Base-by-base conservation (phyloP, 2,329 filamentous ascomycete genomes). In the Malbranchea zuffiana region DNA sequence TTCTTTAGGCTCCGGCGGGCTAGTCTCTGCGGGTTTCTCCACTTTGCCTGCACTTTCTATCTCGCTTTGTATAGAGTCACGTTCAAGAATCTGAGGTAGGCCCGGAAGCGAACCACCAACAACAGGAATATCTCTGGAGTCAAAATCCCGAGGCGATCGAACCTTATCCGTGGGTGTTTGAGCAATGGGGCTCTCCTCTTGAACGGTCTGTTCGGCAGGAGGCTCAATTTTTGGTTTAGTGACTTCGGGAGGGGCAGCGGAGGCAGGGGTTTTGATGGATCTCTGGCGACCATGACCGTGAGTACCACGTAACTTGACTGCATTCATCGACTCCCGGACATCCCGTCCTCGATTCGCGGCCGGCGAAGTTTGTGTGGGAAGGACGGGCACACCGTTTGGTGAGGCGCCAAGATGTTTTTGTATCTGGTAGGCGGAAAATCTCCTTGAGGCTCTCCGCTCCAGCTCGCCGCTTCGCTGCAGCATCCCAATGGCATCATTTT, bases 351-450 rank as follows among this genome's bases (percentile, higher is more conserved):
- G 71, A 54, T 92, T 92, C 6, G 85, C 84, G 44, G 88, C 72
- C 1, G 83, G 84, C 3, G 80, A 80, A 43, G 79, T 85, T 54
- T 92, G 85, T 4, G 82, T 69, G 17, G 88, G 86, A 13, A 96
- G 74, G 53, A 92, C 82, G 5, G 87, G 85, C 11, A 96, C 80
- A 13, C 83, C 85, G 59, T 79, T 86, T 11, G 82, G 73, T 25
- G 80, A 79, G 11, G 78, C 74, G 7, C 88, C 88, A 2, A 96
- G 68, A 51, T 94, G 86, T 55, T 95, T 96, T 30, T 85, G 84
- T 48, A 98, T 93, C 54, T 98, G 90, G 56, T 96, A 98, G 36
- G 86, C 82, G 2, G 90, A 96, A 56, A 96, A 98, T 52, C 90
- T 72, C 48, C 88, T 74, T 10, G 90, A 98, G 1, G 90, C 90